A percentile compares a stretch with the other conserved stretches of the same genome.
phyloP scores from a whole-genome alignment of 1,139 yeast genomes.

The Scheffersomyces lignicola region DNA sequence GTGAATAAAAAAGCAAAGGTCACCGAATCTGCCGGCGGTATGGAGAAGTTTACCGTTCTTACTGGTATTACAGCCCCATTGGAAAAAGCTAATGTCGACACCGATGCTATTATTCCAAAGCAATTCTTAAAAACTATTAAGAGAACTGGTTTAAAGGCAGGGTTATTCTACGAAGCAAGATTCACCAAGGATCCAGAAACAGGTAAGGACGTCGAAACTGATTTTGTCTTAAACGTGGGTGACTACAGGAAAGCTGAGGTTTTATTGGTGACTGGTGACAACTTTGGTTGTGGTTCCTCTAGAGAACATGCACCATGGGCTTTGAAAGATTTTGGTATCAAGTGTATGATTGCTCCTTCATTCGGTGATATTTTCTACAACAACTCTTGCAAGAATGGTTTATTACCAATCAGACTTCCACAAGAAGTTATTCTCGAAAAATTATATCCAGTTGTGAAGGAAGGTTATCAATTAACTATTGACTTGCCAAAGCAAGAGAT shows the following conservation, averaged over 20 bases:
- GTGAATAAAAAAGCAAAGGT: conserved; percentile 19
- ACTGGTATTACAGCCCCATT: conserved; percentile 92
- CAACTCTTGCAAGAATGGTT: conserved; percentile 93
- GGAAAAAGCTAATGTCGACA: conserved; percentile 92
- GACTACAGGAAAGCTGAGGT: conserved; percentile 82
- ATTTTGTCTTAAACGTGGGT: conserved; percentile 80
- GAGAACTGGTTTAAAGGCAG: conserved; percentile 88
- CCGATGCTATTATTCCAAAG: conserved; percentile 98
- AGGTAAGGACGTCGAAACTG: conserved; percentile 81
- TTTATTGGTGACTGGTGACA: conserved; percentile 90
- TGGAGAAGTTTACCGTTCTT: conserved; percentile 73
- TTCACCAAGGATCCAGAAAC: conserved; percentile 60
- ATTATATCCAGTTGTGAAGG: conserved; percentile 75
- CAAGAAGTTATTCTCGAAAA: conserved; percentile 69
- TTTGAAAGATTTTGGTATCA: conserved; percentile 92
- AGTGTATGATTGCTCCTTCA: conserved; percentile 94
- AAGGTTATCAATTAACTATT: conserved; percentile 69
- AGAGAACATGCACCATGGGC: conserved; percentile 99
- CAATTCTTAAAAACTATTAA: conserved; percentile 96
- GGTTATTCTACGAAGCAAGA: conserved; percentile 89
- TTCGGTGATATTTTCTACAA: conserved; percentile 98
- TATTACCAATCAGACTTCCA: conserved; percentile 85
- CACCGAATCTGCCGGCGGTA: conserved; percentile 44
- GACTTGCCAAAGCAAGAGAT: conserved; percentile 88
- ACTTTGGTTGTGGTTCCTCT: conserved; percentile 98